Evolutionary conservation across 2,329 filamentous ascomycete species (phyloP).

Genomic region (Drechslera avenae): DNA sequence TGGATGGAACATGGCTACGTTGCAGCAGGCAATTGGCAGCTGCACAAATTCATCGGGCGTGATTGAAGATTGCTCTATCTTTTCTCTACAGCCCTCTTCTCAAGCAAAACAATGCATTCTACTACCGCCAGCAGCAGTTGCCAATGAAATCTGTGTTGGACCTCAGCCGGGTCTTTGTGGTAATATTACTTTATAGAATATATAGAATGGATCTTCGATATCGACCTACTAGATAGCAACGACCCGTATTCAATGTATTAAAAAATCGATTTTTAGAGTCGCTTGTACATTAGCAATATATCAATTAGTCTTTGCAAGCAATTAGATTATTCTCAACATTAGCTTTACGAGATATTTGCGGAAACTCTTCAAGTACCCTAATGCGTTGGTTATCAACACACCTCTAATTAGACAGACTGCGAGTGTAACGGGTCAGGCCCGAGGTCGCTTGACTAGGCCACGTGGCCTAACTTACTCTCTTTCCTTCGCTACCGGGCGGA

Average conservation of each 20-base stretch:
- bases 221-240: background rate
- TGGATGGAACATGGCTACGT: conserved; percentile 67
- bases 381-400: background rate
- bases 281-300: background rate
- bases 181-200: conserved; percentile 11
- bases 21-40: conserved; percentile 68
- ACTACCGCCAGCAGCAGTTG: conserved; percentile 1
- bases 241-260: background rate
- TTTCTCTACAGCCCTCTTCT: conserved; percentile 17
- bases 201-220: conserved; percentile 1
- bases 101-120: conserved; percentile 3
- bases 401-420: background rate
- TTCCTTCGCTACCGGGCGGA: background rate
- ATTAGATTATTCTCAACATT: background rate
- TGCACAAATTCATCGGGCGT: conserved; percentile 66
- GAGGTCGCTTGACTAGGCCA: background rate
- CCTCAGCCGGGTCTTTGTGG: conserved; percentile 3
- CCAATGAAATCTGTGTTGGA: conserved; percentile 9
- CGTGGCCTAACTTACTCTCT: background rate
- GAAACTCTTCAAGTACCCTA: conserved; percentile 2
- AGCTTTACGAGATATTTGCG: background rate
- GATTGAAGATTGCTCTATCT: conserved; percentile 59
- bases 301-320: background rate
- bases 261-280: background rate
- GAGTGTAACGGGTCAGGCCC: background rate